Conservation (phyloP, 2,329 filamentous ascomycete genomes). For the Cladorrhinum sp. region DNA sequence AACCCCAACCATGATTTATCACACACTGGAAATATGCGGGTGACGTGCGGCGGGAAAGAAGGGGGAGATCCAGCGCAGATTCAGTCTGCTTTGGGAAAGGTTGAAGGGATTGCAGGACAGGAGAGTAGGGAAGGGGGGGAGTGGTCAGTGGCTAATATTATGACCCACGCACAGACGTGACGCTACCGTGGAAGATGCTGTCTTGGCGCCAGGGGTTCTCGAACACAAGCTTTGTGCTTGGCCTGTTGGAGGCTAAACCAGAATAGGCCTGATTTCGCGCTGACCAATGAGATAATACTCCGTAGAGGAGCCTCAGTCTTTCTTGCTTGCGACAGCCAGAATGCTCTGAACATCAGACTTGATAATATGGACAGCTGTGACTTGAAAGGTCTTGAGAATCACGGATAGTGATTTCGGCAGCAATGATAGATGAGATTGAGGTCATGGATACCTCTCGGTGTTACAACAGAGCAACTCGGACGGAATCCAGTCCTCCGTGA, state of each 20-base stretch:
- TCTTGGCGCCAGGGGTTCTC: not conserved
- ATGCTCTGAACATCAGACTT: not conserved
- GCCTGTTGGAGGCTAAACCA: not conserved
- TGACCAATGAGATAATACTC: not conserved
- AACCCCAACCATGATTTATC: slow-evolving; percentile 13
- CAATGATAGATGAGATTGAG: not conserved
- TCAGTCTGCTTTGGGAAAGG: slow-evolving; percentile 1
- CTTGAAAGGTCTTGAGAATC: not conserved
- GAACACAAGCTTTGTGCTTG: not conserved
- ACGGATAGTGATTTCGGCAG: not conserved
- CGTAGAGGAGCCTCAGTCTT: not conserved
- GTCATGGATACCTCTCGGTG: not conserved
- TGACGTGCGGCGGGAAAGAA: not conserved
- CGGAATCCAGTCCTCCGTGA: not conserved
- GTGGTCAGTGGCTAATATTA: not conserved
- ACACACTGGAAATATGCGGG: too few relatives aligned
- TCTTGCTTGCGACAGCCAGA: not conserved
- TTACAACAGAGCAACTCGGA: not conserved
- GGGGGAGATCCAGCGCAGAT: not conserved
- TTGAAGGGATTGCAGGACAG: not conserved
- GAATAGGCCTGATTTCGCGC: not conserved
- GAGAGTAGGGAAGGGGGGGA: not conserved
- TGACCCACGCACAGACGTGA: not conserved
- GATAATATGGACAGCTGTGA: not conserved
- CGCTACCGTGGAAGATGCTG: not conserved